Evolutionary conservation across 2,329 filamentous ascomycete species (phyloP).

Genomic region (Ophiostoma ips): DNA sequence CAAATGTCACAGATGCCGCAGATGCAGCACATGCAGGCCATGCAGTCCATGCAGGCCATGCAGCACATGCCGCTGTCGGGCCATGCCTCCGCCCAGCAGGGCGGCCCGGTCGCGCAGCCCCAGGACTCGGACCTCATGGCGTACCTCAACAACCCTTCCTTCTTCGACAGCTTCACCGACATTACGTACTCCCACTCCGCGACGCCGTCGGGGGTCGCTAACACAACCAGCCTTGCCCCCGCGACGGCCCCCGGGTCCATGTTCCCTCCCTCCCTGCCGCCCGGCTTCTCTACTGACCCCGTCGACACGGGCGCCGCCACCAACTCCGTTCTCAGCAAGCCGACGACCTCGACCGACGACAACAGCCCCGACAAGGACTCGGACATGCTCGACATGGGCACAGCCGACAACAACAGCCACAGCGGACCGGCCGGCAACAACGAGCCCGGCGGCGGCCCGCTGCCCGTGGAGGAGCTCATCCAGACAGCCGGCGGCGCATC

Average conservation of each 20-base stretch:
- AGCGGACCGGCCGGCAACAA: not conserved
- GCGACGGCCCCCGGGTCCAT: not conserved
- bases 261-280: not conserved
- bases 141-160: slow-evolving; percentile 29
- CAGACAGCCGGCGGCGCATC: slow-evolving; percentile 5
- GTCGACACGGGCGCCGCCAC: not conserved
- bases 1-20: not conserved
- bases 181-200: not conserved
- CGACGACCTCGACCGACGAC: not conserved
- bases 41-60: too few relatives aligned
- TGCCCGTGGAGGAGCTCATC: slow-evolving; percentile 20
- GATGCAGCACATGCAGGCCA: not conserved
- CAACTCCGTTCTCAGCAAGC: not conserved
- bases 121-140: slow-evolving; percentile 26
- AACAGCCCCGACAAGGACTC: slow-evolving; percentile 12
- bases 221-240: not conserved
- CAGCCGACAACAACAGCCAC: not conserved
- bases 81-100: not conserved
- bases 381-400: not conserved
- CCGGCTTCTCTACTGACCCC: not conserved
- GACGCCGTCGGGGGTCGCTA: too few relatives aligned
- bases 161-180: slow-evolving; percentile 13
- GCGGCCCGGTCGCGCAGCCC: not conserved
- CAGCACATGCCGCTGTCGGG: not conserved
- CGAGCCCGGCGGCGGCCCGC: slow-evolving; percentile 24